A percentile compares a stretch with the other conserved stretches of the same genome.
Conservation (phyloP, 2,329 filamentous ascomycete genomes). For the Pezicula radicicola region DNA sequence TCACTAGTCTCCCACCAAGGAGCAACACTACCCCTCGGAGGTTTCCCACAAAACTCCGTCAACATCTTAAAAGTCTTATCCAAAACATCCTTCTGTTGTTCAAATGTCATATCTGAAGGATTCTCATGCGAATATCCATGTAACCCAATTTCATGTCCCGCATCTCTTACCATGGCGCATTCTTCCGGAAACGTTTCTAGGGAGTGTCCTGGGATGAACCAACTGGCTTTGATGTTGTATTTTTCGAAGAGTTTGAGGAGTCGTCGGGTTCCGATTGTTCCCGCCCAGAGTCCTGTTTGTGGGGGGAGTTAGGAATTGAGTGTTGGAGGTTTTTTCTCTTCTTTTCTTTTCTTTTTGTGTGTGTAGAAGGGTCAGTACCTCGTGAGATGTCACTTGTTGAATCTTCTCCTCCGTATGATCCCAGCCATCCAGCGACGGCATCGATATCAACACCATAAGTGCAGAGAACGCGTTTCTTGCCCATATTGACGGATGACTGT, state of each 20-base stretch:
- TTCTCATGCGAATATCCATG: slow-evolving; percentile 78
- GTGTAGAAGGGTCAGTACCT: slow-evolving; percentile 47
- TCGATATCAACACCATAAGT: slow-evolving; percentile 72
- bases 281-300: slow-evolving; percentile 58
- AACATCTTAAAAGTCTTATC: slow-evolving; percentile 72
- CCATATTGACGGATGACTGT: slow-evolving; percentile 26
- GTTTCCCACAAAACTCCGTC: slow-evolving; percentile 69
- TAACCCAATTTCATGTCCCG: slow-evolving; percentile 62
- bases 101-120: slow-evolving; percentile 64
- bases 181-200: slow-evolving; percentile 67
- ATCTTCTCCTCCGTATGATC: slow-evolving; percentile 72
- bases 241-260: slow-evolving; percentile 70
- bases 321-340: background rate
- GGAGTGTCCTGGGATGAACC: slow-evolving; percentile 62
- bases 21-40: slow-evolving; percentile 68
- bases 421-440: slow-evolving; percentile 74
- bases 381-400: slow-evolving; percentile 69
- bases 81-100: slow-evolving; percentile 73
- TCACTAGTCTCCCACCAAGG: slow-evolving; percentile 74
- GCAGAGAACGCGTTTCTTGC: slow-evolving; percentile 50
- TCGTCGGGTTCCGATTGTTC: slow-evolving; percentile 61
- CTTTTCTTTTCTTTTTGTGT: too few species aligned
- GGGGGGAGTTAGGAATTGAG: background rate
- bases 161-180: slow-evolving; percentile 57
- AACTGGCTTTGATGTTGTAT: slow-evolving; percentile 67